Percentiles rank a stretch among this genome's conserved stretches.
Evolutionary conservation across 352 stramenopile species (phyloP).

Genomic region (Globisporangium megalacanthum): DNA sequence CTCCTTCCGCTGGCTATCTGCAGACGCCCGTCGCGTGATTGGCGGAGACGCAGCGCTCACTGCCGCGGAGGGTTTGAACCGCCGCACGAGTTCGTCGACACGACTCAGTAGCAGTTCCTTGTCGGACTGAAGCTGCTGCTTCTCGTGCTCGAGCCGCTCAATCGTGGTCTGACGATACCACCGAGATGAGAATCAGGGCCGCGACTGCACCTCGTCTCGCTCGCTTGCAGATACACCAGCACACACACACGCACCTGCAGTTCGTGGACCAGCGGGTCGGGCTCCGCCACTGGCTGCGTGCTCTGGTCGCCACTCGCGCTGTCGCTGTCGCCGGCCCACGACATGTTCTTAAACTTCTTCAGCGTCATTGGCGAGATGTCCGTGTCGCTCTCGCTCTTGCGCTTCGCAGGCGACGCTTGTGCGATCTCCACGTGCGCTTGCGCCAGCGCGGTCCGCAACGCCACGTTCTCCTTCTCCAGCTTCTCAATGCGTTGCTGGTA

Average conservation of each 20-base stretch:
- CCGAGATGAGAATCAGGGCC: not conserved
- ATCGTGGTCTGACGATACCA: constrained; percentile 22
- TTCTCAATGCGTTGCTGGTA: constrained; percentile 54
- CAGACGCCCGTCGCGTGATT: not conserved
- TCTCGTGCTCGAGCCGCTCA: constrained; percentile 19
- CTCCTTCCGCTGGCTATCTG: constrained; percentile 1
- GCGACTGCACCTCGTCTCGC: not conserved
- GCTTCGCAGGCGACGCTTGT: constrained; percentile 18
- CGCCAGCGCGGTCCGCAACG: constrained; percentile 29
- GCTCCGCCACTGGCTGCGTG: constrained; percentile 3
- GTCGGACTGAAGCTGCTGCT: constrained; percentile 20
- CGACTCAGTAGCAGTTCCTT: constrained; percentile 13
- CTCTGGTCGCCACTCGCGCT: not conserved
- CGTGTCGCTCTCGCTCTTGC: constrained; percentile 30
- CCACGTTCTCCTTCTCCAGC: constrained; percentile 46
- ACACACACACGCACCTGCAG: constrained; percentile 7
- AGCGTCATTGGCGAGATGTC: constrained; percentile 29
- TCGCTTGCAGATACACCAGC: too few relatives aligned
- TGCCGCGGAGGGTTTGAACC: not conserved
- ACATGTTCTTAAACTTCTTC: constrained; percentile 39
- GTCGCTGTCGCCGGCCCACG: constrained; percentile 9
- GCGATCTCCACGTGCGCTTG: constrained; percentile 26
- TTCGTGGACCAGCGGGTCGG: constrained; percentile 2
- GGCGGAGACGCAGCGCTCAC: not conserved
- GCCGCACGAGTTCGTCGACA: constrained; percentile 7